phyloP scores from a whole-genome alignment of 2,329 filamentous ascomycete genomes.

The Corniculantispora saksenae region DNA sequence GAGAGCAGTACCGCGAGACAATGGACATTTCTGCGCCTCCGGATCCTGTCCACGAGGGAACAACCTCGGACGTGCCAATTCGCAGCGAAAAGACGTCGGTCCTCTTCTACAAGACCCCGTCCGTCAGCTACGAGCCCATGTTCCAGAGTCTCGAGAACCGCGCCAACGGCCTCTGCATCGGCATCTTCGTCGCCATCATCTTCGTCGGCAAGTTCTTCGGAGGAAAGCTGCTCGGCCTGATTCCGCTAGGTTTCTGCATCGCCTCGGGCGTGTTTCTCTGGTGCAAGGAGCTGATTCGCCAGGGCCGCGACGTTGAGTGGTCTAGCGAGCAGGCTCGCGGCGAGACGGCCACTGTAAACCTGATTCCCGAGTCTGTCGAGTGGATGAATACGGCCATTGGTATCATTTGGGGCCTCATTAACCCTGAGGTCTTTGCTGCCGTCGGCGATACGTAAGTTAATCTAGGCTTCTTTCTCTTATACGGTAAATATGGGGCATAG shows the following conservation, averaged over 20 bases:
- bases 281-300: slow-evolving; percentile 83
- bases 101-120: slow-evolving; percentile 91
- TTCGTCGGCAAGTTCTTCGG: slow-evolving; percentile 79
- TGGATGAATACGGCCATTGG: slow-evolving; percentile 92
- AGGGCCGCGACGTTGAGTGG: slow-evolving; percentile 85
- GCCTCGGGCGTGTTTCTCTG: slow-evolving; percentile 82
- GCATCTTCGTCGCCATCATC: slow-evolving; percentile 72
- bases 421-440: slow-evolving; percentile 91
- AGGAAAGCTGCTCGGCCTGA: slow-evolving; percentile 71
- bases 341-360: slow-evolving; percentile 80
- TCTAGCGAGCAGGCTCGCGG: slow-evolving; percentile 82
- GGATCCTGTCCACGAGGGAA: slow-evolving; percentile 77
- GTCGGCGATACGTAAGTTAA: slow-evolving; percentile 74
- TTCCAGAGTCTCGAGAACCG: slow-evolving; percentile 74
- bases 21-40: slow-evolving; percentile 92
- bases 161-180: slow-evolving; percentile 68
- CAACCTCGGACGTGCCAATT: slow-evolving; percentile 91
- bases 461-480: neutral
- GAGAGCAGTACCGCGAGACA: slow-evolving; percentile 77
- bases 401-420: slow-evolving; percentile 86
- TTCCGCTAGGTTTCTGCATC: slow-evolving; percentile 72
- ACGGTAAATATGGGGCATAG: neutral
- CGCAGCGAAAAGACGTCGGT: slow-evolving; percentile 96
- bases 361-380: slow-evolving; percentile 89
- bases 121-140: slow-evolving; percentile 87